Evolutionary conservation across 2,329 filamentous ascomycete species (phyloP).

Genomic region (Ascomycota sp.): DNA sequence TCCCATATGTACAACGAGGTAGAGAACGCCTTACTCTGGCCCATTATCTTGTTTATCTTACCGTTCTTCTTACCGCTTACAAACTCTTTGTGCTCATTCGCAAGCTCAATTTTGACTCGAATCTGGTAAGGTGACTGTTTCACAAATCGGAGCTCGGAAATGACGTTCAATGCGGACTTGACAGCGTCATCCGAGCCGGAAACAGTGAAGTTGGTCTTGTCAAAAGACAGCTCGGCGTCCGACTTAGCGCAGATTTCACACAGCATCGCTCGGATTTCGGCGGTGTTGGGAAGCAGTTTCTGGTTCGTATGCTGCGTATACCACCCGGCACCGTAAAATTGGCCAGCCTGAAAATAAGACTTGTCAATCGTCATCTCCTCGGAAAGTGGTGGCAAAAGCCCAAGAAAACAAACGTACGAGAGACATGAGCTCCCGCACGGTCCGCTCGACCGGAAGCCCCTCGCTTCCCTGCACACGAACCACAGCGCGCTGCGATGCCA

Average conservation of each 20-base stretch:
- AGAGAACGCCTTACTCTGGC: conserved; percentile 43
- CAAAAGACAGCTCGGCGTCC: conserved; percentile 83
- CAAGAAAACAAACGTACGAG: conserved; percentile 35
- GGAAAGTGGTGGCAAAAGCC: too few species aligned
- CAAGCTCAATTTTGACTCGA: conserved; percentile 92
- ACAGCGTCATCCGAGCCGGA: conserved; percentile 93
- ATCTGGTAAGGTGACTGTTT: conserved; percentile 79
- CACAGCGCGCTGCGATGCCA: conserved; percentile 67
- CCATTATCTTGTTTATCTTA: conserved; percentile 99
- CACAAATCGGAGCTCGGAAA: conserved; percentile 79
- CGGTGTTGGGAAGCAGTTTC: conserved; percentile 34
- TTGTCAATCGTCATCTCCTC: neutral
- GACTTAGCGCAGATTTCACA: conserved; percentile 93
- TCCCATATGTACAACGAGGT: too few species aligned
- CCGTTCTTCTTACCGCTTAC: conserved; percentile 99
- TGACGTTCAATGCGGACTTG: conserved; percentile 83
- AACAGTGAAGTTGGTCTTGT: conserved; percentile 83
- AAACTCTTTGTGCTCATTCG: conserved; percentile 98
- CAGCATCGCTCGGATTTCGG: conserved; percentile 77
- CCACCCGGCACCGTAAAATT: conserved; percentile 96
- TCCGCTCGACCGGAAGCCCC: conserved; percentile 83
- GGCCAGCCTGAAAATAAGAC: conserved; percentile 44
- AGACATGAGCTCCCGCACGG: conserved; percentile 87
- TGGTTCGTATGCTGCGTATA: conserved; percentile 68
- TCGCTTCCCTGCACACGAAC: conserved; percentile 87